These are phyloP conservation scores for Thermothielavioides terrestris DNA, from an alignment of 495 filamentous ascomycete species.

Conservation along the genomic window DNA sequence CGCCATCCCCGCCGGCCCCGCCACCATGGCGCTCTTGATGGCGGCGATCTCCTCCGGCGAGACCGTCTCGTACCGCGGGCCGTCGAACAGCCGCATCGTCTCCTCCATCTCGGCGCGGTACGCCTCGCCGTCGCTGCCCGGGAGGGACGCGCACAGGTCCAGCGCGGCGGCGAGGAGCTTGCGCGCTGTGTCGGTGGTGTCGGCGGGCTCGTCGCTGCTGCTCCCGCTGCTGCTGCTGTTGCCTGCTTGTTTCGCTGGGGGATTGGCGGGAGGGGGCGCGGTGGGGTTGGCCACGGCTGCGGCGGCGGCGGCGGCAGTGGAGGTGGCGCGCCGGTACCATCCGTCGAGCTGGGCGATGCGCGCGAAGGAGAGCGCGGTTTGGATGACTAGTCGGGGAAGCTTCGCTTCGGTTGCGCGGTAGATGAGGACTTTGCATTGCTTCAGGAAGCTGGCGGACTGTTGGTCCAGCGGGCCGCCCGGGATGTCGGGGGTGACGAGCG, in stretches of 20 bases:
- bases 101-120: constrained; percentile 18
- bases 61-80: constrained; percentile 20
- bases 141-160: constrained; percentile 17
- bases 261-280: not conserved
- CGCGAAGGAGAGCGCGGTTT: constrained; percentile 11
- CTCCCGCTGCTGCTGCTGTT: not conserved
- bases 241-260: too few species aligned
- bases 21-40: constrained; percentile 29
- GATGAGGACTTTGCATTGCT: not conserved
- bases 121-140: constrained; percentile 4
- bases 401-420: not conserved
- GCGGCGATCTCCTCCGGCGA: constrained; percentile 22
- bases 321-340: not conserved
- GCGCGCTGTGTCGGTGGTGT: not conserved
- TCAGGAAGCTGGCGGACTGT: not conserved
- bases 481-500: not conserved
- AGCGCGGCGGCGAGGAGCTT: constrained; percentile 5
- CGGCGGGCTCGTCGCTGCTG: not conserved
- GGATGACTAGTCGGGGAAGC: constrained; percentile 13
- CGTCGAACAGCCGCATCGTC: constrained; percentile 6
- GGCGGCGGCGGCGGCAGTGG: not conserved
- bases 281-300: not conserved
- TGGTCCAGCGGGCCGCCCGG: not conserved
- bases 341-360: constrained; percentile 4
- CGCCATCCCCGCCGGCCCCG: constrained; percentile 17